Conservation (phyloP, 2,329 filamentous ascomycete genomes). For the Penicillium sclerotiorum region DNA sequence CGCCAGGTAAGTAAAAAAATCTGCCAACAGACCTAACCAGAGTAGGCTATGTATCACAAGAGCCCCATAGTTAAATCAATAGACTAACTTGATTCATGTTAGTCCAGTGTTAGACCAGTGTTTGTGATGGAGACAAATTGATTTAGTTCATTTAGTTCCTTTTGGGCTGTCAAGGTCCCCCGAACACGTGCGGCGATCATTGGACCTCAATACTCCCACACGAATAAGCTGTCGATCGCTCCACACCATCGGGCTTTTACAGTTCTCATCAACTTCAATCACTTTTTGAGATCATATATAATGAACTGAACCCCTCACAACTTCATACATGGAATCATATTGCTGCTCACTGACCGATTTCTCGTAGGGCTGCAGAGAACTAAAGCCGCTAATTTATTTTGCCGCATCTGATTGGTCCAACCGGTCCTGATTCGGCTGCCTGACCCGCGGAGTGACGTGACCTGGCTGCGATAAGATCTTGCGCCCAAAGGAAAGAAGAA, state of each 20-base stretch:
- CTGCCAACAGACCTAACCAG: not conserved
- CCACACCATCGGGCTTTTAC: not conserved
- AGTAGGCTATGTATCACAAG: not conserved
- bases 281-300: not conserved
- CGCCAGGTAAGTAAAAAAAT: no score
- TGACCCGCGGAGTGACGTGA: conserved; percentile 5
- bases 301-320: not conserved
- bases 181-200: conserved; percentile 1
- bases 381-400: not conserved
- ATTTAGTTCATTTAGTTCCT: not conserved
- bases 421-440: not conserved
- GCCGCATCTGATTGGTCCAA: not conserved
- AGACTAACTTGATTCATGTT: no score
- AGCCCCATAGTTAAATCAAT: not conserved
- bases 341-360: not conserved
- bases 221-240: not conserved
- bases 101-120: no score
- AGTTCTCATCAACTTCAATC: not conserved
- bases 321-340: no score
- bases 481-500: not conserved
- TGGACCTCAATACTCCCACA: not conserved
- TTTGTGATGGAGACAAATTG: no score
- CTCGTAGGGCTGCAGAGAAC: not conserved
- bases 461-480: not conserved
- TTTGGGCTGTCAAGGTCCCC: not conserved